Percentiles rank a stretch among this genome's conserved stretches.
Evolutionary conservation across 345 rosid genomes (phyloP).

Genomic region (Passiflora organensis): DNA sequence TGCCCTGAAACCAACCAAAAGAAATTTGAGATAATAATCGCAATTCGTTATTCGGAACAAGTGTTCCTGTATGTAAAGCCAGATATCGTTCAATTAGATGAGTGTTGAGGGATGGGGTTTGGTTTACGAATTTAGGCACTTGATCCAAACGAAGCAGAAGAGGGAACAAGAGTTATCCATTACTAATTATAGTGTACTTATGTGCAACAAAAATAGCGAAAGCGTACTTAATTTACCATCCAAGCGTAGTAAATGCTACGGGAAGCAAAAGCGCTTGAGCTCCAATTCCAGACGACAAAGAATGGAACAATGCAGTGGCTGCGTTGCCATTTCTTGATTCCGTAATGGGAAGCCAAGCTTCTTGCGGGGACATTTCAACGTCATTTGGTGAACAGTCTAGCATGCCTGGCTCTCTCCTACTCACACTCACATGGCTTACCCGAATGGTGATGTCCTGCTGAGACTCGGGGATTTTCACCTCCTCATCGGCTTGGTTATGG

Average conservation of each 20-base stretch:
- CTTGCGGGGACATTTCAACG: constrained; percentile 12
- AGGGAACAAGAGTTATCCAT: too few relatives aligned
- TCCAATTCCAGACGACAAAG: constrained; percentile 41
- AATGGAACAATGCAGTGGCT: constrained; percentile 20
- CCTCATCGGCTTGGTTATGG: not conserved
- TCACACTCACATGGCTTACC: not conserved
- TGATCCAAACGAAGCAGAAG: too few relatives aligned
- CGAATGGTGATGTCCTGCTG: not conserved
- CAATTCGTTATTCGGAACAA: too few relatives aligned
- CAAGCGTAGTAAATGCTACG: constrained; percentile 35
- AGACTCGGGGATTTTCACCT: not conserved
- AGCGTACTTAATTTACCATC: constrained; percentile 35
- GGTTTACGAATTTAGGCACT: too few relatives aligned
- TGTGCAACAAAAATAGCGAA: not conserved
- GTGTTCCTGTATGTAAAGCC: too few relatives aligned
- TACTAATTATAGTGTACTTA: too few relatives aligned
- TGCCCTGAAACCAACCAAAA: constrained; percentile 33
- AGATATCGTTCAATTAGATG: too few relatives aligned
- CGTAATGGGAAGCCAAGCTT: constrained; percentile 46
- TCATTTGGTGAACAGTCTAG: too few relatives aligned
- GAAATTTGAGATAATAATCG: too few relatives aligned
- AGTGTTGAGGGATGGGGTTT: too few relatives aligned
- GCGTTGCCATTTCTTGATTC: constrained; percentile 41
- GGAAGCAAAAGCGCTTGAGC: constrained; percentile 43
- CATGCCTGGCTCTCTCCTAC: too few relatives aligned